Percentiles rank a stretch among this genome's conserved stretches.
phyloP scores from a whole-genome alignment of 805 yeast genomes.

The Suhomyces sp. region DNA sequence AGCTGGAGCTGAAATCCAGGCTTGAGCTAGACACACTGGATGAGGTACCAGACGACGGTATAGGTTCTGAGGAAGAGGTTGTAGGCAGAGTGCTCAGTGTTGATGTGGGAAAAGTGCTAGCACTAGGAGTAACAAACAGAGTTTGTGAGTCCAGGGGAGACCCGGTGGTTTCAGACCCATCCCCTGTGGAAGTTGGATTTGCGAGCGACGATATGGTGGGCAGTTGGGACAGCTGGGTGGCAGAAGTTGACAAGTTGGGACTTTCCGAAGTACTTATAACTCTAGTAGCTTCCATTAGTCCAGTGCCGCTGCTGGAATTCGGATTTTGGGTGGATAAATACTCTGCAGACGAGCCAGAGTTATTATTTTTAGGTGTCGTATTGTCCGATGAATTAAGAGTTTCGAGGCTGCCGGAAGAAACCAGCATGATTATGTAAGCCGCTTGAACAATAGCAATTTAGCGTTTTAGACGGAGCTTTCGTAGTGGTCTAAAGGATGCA shows the following conservation, averaged over 20 bases:
- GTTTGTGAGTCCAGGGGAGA: background rate
- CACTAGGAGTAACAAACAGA: background rate
- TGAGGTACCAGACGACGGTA: background rate
- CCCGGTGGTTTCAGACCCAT: background rate
- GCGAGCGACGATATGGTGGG: slow-evolving; percentile 8
- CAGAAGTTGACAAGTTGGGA: background rate
- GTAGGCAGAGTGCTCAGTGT: slow-evolving; percentile 2
- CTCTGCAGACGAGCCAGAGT: background rate
- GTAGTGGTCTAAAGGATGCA: background rate
- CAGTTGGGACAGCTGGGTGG: slow-evolving; percentile 1
- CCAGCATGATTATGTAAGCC: background rate
- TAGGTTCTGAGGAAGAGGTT: background rate
- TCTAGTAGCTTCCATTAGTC: background rate
- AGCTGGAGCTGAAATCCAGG: background rate
- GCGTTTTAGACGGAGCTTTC: background rate
- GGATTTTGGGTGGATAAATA: background rate
- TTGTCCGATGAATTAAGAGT: background rate
- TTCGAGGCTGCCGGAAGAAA: background rate
- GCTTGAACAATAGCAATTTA: background rate
- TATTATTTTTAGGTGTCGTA: background rate
- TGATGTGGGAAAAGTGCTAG: slow-evolving; percentile 1
- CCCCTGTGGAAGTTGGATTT: background rate
- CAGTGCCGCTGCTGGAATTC: background rate
- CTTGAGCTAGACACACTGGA: background rate
- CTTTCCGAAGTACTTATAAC: background rate